These are phyloP conservation scores for Cladobotryum protrusum DNA, from an alignment of 2,329 filamentous ascomycete genomes.

Conservation along the genomic window DNA sequence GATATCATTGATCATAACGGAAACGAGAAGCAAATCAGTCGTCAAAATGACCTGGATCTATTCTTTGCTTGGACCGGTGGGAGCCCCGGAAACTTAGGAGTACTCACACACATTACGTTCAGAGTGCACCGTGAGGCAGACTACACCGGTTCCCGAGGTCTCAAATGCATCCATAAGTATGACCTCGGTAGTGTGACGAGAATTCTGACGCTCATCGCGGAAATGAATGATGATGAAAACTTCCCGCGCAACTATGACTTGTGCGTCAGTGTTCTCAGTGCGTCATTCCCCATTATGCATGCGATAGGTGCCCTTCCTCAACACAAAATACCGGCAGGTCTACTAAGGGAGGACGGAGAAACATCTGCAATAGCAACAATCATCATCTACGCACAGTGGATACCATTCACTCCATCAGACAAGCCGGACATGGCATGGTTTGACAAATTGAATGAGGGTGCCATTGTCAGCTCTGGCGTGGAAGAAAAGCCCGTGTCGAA, in stretches of 20 bases:
- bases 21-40: slow-evolving; percentile 38
- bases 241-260: slow-evolving; percentile 42
- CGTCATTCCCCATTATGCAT: slow-evolving; percentile 29
- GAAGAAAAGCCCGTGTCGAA: slow-evolving; percentile 38
- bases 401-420: slow-evolving; percentile 32
- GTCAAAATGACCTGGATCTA: slow-evolving; percentile 45
- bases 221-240: slow-evolving; percentile 37
- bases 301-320: slow-evolving; percentile 30
- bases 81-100: slow-evolving; percentile 51
- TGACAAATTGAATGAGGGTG: slow-evolving; percentile 27
- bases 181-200: slow-evolving; percentile 29
- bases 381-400: slow-evolving; percentile 44
- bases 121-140: slow-evolving; percentile 28
- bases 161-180: slow-evolving; percentile 39
- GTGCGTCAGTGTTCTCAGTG: slow-evolving; percentile 41
- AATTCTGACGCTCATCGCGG: slow-evolving; percentile 33
- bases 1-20: slow-evolving; percentile 44
- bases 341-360: slow-evolving; percentile 35
- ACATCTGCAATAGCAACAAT: slow-evolving; percentile 34
- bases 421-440: slow-evolving; percentile 35
- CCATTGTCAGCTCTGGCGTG: slow-evolving; percentile 22
- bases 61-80: slow-evolving; percentile 55
- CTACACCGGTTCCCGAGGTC: slow-evolving; percentile 31
- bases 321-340: slow-evolving; percentile 28
- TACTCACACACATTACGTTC: slow-evolving; percentile 49